phyloP scores from a whole-genome alignment of 2,329 filamentous ascomycete species.

The Trichoderma sp. region DNA sequence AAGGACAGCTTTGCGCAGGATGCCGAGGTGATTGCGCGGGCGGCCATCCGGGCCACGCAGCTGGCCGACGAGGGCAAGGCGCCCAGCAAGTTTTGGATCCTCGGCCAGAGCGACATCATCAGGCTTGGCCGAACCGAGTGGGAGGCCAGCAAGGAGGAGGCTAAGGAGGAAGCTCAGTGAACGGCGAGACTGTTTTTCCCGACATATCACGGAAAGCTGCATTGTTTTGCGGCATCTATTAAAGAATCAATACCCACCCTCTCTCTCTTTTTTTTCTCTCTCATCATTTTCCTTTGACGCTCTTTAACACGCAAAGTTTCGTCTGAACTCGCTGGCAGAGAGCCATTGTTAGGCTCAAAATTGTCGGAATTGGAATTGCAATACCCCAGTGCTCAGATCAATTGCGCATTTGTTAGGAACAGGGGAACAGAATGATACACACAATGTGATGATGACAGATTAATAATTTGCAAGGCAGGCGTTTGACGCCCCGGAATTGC shows the following conservation, averaged over 20 bases:
- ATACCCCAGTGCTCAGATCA: background rate
- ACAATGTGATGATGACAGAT: background rate
- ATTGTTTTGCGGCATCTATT: background rate
- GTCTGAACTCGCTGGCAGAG: background rate
- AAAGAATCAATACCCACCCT: background rate
- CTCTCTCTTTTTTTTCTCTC: background rate
- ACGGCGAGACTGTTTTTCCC: background rate
- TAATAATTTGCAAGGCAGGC: background rate
- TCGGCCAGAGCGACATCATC: conserved; percentile 63
- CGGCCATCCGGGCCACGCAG: conserved; percentile 60
- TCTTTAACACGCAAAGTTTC: background rate
- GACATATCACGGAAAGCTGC: background rate
- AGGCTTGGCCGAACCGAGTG: conserved; percentile 61
- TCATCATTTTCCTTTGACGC: background rate
- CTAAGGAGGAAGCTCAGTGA: background rate
- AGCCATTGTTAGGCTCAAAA: background rate
- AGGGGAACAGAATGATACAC: background rate
- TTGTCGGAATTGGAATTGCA: background rate
- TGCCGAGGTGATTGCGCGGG: conserved; percentile 66
- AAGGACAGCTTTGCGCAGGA: conserved; percentile 73
- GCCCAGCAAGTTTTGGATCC: conserved; percentile 58
- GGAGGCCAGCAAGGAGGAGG: conserved; percentile 37
- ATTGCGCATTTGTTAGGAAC: background rate
- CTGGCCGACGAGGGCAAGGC: conserved; percentile 59
- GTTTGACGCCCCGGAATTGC: background rate